Percentiles rank a stretch among this genome's conserved stretches.
phyloP scores from a whole-genome alignment of 164 flowering plant species.

The Dillenia turbinata region DNA sequence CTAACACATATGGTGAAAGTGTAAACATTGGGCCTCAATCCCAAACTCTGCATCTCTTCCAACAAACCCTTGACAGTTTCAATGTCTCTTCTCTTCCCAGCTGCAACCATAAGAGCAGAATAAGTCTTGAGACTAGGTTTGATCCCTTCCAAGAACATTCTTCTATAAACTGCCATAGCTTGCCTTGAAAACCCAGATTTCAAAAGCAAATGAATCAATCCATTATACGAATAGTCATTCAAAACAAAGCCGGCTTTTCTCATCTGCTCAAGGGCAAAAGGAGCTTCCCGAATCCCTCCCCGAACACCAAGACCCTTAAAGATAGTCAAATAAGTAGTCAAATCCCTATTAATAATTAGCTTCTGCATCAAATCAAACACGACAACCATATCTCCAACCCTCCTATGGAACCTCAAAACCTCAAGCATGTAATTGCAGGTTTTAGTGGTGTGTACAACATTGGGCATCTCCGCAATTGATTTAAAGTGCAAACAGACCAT shows the following conservation, averaged over 20 bases:
- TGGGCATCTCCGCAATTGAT: slow-evolving; percentile 45
- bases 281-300: slow-evolving; percentile 67
- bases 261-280: slow-evolving; percentile 63
- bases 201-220: slow-evolving; percentile 76
- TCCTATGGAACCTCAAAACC: slow-evolving; percentile 47
- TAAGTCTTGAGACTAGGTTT: slow-evolving; percentile 88
- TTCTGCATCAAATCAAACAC: slow-evolving; percentile 94
- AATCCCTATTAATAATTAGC: slow-evolving; percentile 63
- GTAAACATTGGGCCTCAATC: slow-evolving; percentile 81
- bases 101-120: slow-evolving; percentile 90
- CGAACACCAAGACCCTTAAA: slow-evolving; percentile 47
- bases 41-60: slow-evolving; percentile 76
- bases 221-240: slow-evolving; percentile 85
- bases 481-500: slow-evolving; percentile 55
- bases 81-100: slow-evolving; percentile 71
- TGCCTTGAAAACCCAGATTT: slow-evolving; percentile 61
- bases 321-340: slow-evolving; percentile 64
- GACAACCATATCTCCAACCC: slow-evolving; percentile 57
- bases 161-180: slow-evolving; percentile 67
- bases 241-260: slow-evolving; percentile 58
- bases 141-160: slow-evolving; percentile 67
- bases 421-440: slow-evolving; percentile 92
- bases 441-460: slow-evolving; percentile 60
- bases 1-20: slow-evolving; percentile 89
- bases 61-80: slow-evolving; percentile 66